Conservation (phyloP, 345 rosid species). For the Sonneratia alba region DNA sequence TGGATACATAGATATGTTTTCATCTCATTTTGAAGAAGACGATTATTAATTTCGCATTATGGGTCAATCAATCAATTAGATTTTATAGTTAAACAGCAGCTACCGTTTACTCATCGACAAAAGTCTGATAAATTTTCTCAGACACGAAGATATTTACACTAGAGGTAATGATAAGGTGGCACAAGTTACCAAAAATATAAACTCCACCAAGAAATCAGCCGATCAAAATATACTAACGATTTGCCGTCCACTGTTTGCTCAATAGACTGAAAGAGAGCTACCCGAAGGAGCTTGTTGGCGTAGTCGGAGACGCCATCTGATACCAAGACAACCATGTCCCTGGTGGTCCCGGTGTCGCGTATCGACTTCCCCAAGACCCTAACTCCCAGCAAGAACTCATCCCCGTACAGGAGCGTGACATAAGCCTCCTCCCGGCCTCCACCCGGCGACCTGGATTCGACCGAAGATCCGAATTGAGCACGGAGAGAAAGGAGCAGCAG, state of each 20-base stretch:
- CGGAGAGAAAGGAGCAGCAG: conserved; percentile 17
- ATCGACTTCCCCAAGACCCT: conserved; percentile 91
- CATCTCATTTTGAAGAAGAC: background rate
- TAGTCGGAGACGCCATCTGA: conserved; percentile 87
- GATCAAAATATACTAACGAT: background rate
- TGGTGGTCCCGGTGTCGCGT: conserved; percentile 63
- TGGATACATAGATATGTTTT: background rate
- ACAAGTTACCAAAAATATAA: background rate
- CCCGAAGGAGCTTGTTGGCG: conserved; percentile 61
- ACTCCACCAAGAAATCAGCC: background rate
- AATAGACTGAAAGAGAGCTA: background rate
- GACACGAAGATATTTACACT: too few relatives aligned
- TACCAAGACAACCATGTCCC: conserved; percentile 82
- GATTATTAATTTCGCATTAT: too few relatives aligned
- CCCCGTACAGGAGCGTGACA: conserved; percentile 81
- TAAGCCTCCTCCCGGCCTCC: conserved; percentile 48
- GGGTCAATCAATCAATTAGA: background rate
- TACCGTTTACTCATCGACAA: background rate
- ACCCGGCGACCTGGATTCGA: conserved; percentile 18
- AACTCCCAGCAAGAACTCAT: conserved; percentile 89
- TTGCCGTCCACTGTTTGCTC: background rate
- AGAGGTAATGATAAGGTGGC: background rate
- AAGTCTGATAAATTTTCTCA: too few relatives aligned
- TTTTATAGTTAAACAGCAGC: background rate
- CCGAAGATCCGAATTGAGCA: conserved; percentile 23